Conservation (phyloP, 1,284 basidiomycete species). For the Microbotryum silenes-acaulis region DNA sequence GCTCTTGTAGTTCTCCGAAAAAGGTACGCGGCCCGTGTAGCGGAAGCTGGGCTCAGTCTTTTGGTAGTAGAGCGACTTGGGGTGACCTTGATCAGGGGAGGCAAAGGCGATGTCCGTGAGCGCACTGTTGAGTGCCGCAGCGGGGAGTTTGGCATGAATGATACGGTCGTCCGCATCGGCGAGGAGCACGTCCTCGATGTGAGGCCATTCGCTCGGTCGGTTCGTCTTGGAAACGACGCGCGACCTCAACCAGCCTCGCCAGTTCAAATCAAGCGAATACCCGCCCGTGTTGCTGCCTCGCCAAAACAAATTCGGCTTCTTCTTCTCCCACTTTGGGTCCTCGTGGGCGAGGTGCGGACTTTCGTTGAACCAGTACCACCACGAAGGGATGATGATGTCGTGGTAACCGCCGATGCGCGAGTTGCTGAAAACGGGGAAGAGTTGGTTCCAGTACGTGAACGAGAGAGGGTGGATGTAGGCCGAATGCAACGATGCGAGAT, state of each 20-base stretch:
- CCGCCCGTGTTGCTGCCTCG: slow-evolving; percentile 25
- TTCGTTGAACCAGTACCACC: slow-evolving; percentile 14
- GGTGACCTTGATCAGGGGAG: slow-evolving; percentile 14
- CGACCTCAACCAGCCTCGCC: slow-evolving; percentile 19
- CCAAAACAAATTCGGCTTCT: slow-evolving; percentile 20
- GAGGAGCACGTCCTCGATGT: slow-evolving; percentile 10
- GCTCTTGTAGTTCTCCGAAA: slow-evolving; percentile 9
- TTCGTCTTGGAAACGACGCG: slow-evolving; percentile 15
- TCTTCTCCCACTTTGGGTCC: slow-evolving; percentile 18
- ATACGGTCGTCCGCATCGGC: not conserved
- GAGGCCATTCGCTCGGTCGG: slow-evolving; percentile 13
- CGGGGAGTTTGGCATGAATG: not conserved
- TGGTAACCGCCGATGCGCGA: slow-evolving; percentile 13
- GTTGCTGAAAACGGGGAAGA: slow-evolving; percentile 18
- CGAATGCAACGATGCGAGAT: slow-evolving; percentile 16
- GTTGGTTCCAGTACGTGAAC: slow-evolving; percentile 8
- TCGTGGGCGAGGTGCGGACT: slow-evolving; percentile 1
- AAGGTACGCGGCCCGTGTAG: slow-evolving; percentile 12
- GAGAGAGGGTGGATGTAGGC: slow-evolving; percentile 15
- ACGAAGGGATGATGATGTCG: slow-evolving; percentile 21
- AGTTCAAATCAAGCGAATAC: slow-evolving; percentile 6
- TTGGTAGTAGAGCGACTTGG: slow-evolving; percentile 4
- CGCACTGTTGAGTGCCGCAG: slow-evolving; percentile 2
- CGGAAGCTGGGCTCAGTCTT: slow-evolving; percentile 19
- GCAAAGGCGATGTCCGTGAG: slow-evolving; percentile 20